Conservation (phyloP, 371 early-diverging fungal species). For the Basidiobolus meristosporus region DNA sequence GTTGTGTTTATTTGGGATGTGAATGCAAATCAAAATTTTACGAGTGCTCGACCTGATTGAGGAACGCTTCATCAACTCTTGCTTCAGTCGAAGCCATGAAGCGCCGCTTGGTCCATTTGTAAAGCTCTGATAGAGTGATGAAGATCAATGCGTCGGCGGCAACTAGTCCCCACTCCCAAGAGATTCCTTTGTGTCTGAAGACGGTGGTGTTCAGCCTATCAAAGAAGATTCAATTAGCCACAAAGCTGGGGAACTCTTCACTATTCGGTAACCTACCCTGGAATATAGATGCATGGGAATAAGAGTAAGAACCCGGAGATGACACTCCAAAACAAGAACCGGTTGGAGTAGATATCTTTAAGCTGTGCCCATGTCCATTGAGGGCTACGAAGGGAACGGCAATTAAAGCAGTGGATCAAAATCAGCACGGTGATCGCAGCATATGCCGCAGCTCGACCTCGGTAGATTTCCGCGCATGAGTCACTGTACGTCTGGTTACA, state of each 20-base stretch:
- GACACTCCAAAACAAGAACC: conserved; percentile 26
- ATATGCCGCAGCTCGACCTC: conserved; percentile 52
- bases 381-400: conserved; percentile 38
- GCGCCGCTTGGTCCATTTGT: conserved; percentile 18
- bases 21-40: too few species aligned
- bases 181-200: conserved; percentile 39
- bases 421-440: conserved; percentile 38
- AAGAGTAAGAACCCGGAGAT: conserved; percentile 32
- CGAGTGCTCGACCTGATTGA: too few species aligned
- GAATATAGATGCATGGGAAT: conserved; percentile 44
- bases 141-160: conserved; percentile 29
- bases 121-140: conserved; percentile 29
- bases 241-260: too few species aligned
- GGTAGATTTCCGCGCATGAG: conserved; percentile 41
- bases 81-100: too few species aligned
- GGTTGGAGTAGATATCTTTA: conserved; percentile 24
- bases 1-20: too few species aligned
- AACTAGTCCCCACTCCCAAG: conserved; percentile 63
- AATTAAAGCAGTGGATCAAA: conserved; percentile 49
- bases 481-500: conserved; percentile 37
- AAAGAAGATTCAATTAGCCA: too few species aligned
- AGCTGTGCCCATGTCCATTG: conserved; percentile 23
- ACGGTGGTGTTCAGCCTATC: conserved; percentile 43
- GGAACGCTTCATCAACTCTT: too few species aligned
- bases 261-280: too few species aligned